Percentiles rank a stretch among this genome's conserved stretches.
Conservation (phyloP, 2,329 filamentous ascomycete species). For the Aplosporella prunicola region DNA sequence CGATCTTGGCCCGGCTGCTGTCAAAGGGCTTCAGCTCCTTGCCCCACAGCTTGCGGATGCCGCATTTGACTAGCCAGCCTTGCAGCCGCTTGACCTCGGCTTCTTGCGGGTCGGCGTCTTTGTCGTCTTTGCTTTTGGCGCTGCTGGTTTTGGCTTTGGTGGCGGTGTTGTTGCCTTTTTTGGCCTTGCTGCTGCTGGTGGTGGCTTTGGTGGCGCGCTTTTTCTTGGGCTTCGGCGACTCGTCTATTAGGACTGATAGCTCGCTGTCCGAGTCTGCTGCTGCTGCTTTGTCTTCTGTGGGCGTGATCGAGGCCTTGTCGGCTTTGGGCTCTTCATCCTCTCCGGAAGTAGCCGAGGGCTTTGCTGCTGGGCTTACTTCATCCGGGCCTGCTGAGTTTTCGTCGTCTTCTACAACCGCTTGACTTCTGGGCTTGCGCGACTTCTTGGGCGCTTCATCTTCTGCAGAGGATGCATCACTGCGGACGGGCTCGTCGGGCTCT, state of each 20-base stretch:
- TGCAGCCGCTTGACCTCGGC: slow-evolving; percentile 83
- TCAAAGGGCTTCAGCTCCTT: slow-evolving; percentile 70
- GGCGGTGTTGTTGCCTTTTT: slow-evolving; percentile 17
- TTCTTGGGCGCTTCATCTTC: slow-evolving; percentile 11
- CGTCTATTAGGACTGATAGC: slow-evolving; percentile 70
- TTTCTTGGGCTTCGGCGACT: slow-evolving; percentile 54
- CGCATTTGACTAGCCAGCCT: slow-evolving; percentile 78
- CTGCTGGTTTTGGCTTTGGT: slow-evolving; percentile 11
- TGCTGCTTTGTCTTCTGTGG: slow-evolving; percentile 1
- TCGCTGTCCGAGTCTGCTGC: slow-evolving; percentile 49
- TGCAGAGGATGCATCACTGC: slow-evolving; percentile 7
- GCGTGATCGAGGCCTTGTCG: background rate
- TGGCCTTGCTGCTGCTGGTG: slow-evolving; percentile 20
- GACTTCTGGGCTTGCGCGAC: background rate
- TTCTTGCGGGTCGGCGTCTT: slow-evolving; percentile 51
- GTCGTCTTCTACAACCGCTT: no score
- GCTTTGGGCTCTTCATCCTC: slow-evolving; percentile 1
- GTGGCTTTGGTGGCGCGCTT: slow-evolving; percentile 29
- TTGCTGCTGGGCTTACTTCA: no score
- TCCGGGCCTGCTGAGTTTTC: no score
- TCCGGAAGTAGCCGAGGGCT: no score
- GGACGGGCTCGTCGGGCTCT: slow-evolving; percentile 12
- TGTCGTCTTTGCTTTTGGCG: slow-evolving; percentile 33
- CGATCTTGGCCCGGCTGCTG: slow-evolving; percentile 69
- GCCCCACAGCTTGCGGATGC: slow-evolving; percentile 84